Conservation (phyloP, 1,284 basidiomycete species). For the Tetrapyrgos nigripes region DNA sequence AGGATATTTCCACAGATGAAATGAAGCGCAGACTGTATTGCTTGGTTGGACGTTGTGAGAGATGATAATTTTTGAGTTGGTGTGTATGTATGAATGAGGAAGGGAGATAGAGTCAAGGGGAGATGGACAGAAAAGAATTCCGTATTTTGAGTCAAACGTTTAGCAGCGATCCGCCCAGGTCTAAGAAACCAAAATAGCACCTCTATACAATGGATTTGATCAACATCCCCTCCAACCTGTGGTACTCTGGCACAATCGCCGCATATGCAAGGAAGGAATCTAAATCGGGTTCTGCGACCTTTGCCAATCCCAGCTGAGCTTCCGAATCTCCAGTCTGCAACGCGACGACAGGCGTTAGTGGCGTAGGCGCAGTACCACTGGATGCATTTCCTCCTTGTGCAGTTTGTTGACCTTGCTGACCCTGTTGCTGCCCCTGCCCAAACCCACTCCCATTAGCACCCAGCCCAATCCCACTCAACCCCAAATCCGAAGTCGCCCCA, state of each 20-base stretch:
- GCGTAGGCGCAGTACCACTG: constrained; percentile 48
- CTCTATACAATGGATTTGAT: constrained; percentile 47
- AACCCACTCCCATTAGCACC: too few relatives aligned
- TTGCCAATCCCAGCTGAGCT: constrained; percentile 74
- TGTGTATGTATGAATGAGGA: too few relatives aligned
- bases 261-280: constrained; percentile 87
- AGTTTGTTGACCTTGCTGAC: too few relatives aligned
- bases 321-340: constrained; percentile 73
- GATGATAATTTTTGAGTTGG: too few relatives aligned
- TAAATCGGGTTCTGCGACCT: constrained; percentile 81
- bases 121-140: too few relatives aligned
- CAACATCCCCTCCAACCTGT: constrained; percentile 75
- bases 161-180: too few relatives aligned
- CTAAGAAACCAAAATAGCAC: too few relatives aligned
- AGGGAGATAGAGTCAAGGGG: too few relatives aligned
- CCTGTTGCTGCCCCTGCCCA: constrained; percentile 19
- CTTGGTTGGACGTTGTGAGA: too few relatives aligned
- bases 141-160: too few relatives aligned
- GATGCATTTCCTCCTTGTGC: background rate
- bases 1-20: too few relatives aligned
- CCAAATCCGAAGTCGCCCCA: constrained; percentile 10
- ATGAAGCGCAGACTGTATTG: too few relatives aligned
- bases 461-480: background rate
- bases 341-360: constrained; percentile 71
- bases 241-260: constrained; percentile 83